Evolutionary conservation across 345 rosid species (phyloP).

Genomic region (thale cress (Arabidopsis thaliana)): DNA sequence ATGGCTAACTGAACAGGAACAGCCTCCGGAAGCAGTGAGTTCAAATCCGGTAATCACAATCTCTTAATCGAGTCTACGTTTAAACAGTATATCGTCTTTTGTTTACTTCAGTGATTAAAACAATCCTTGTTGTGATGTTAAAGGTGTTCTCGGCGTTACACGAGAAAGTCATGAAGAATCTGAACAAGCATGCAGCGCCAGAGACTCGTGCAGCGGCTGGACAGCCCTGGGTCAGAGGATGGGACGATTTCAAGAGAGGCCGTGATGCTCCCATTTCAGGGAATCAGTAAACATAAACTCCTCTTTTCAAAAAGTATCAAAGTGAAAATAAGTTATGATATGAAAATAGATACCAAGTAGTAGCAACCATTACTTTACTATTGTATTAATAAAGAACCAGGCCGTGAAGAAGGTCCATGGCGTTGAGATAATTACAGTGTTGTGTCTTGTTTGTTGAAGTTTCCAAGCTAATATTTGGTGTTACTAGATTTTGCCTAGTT

Average conservation of each 20-base stretch:
- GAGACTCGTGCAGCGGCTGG: conserved; percentile 50
- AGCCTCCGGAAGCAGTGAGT: conserved; percentile 77
- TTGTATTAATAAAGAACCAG: conserved; percentile 30
- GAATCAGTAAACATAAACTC: conserved; percentile 37
- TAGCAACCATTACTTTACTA: neutral
- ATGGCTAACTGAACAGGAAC: conserved; percentile 89
- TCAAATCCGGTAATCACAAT: conserved; percentile 65
- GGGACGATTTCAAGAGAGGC: conserved; percentile 53
- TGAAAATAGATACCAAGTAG: conserved; percentile 17
- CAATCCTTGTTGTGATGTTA: conserved; percentile 19
- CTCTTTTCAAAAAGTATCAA: conserved; percentile 14
- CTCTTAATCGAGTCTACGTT: neutral
- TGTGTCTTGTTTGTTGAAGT: conserved; percentile 19
- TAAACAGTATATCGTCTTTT: neutral
- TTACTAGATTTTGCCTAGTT: neutral
- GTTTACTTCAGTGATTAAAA: neutral
- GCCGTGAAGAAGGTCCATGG: conserved; percentile 3
- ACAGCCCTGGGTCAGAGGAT: conserved; percentile 49
- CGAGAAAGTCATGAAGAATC: conserved; percentile 59
- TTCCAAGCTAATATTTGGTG: neutral
- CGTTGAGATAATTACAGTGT: conserved; percentile 9
- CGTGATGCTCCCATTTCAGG: conserved; percentile 47
- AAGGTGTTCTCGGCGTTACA: conserved; percentile 78
- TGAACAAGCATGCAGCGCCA: conserved; percentile 47
- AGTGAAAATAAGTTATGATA: neutral